Conservation (phyloP, 2,329 filamentous ascomycete genomes). For the Elsinoe ampelina region DNA sequence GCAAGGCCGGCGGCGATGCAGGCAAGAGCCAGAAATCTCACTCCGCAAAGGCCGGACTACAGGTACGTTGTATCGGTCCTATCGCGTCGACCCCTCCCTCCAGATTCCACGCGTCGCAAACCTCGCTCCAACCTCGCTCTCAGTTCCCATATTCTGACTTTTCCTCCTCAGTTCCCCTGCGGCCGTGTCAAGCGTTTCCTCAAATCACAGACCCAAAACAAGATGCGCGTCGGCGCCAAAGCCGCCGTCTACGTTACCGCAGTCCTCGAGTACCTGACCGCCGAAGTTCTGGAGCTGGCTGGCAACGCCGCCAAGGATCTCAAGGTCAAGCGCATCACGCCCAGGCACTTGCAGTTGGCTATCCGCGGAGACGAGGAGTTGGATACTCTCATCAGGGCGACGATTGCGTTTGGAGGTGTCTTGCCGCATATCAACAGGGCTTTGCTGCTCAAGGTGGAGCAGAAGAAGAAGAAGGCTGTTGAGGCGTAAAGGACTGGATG, state of each 20-base stretch:
- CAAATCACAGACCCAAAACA: slow-evolving; percentile 98
- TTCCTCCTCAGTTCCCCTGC: slow-evolving; percentile 71
- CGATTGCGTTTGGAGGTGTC: slow-evolving; percentile 96
- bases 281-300: slow-evolving; percentile 94
- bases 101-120: background rate
- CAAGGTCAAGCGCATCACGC: slow-evolving; percentile 99
- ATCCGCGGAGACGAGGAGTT: slow-evolving; percentile 98
- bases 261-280: slow-evolving; percentile 94
- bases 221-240: slow-evolving; percentile 99
- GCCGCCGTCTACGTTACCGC: slow-evolving; percentile 97
- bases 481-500: slow-evolving; percentile 25
- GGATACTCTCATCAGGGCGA: slow-evolving; percentile 92
- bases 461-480: slow-evolving; percentile 76
- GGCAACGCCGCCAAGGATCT: slow-evolving; percentile 99
- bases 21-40: slow-evolving; percentile 90
- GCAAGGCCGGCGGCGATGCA: slow-evolving; percentile 60
- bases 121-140: background rate
- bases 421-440: slow-evolving; percentile 98
- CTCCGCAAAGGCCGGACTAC: slow-evolving; percentile 86
- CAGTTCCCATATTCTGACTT: slow-evolving; percentile 27
- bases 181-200: slow-evolving; percentile 99
- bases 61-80: slow-evolving; percentile 56
- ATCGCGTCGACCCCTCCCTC: slow-evolving; percentile 2
- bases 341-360: slow-evolving; percentile 91
- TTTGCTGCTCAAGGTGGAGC: slow-evolving; percentile 87